Evolutionary conservation across 306 rosid species (phyloP).

Genomic region (Pueraria montana): DNA sequence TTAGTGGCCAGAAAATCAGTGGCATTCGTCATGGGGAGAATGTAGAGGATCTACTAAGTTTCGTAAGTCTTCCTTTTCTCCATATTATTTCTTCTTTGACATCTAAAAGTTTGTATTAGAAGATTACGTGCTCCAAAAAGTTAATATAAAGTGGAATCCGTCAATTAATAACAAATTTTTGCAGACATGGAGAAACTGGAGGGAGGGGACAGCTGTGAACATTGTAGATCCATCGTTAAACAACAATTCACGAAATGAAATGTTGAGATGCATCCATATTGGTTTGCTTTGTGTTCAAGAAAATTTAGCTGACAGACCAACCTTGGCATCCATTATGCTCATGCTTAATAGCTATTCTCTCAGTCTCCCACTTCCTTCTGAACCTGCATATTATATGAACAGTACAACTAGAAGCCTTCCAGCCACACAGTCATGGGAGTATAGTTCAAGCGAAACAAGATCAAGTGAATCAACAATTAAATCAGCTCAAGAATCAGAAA

Average conservation of each 20-base stretch:
- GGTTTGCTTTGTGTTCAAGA: slow-evolving; percentile 28
- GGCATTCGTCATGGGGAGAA: not conserved
- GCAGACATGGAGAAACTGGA: slow-evolving; percentile 24
- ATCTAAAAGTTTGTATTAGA: not conserved
- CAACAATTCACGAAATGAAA: not conserved
- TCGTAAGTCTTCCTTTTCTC: not conserved
- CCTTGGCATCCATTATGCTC: not conserved
- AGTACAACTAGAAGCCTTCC: slow-evolving; percentile 11
- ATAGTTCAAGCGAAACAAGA: not conserved
- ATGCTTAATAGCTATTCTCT: slow-evolving; percentile 20
- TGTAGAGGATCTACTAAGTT: not conserved
- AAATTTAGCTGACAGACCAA: not conserved
- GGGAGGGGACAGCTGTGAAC: not conserved
- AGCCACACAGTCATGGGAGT: not conserved
- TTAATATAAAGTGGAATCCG: not conserved
- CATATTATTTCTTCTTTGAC: not conserved
- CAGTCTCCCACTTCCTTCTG: not conserved
- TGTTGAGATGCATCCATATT: slow-evolving; percentile 17
- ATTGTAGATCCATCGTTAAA: not conserved
- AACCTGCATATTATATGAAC: slow-evolving; percentile 24
- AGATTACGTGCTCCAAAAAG: not conserved
- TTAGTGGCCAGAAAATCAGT: not conserved
- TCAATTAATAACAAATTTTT: not conserved
- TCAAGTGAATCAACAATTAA: not conserved
- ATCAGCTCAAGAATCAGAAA: not conserved